Evolutionary conservation across 2,329 filamentous ascomycete species (phyloP).

Genomic region (Fusarium tupiense): DNA sequence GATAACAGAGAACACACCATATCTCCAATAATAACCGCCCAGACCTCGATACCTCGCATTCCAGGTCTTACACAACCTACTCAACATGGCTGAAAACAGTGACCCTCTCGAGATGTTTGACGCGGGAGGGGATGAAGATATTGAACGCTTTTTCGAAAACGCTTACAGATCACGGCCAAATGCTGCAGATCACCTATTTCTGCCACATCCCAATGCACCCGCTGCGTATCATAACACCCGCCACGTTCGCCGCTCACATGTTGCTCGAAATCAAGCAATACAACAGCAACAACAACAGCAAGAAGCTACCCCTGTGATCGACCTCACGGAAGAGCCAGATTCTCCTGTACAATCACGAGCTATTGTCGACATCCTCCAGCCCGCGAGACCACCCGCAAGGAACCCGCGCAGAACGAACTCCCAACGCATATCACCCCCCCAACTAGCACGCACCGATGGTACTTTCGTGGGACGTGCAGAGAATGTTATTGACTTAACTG

Average conservation of each 20-base stretch:
- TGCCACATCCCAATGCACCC: constrained; percentile 27
- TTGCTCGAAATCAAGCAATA: not conserved
- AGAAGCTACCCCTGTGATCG: constrained; percentile 53
- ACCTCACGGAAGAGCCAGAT: constrained; percentile 62
- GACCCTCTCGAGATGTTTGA: constrained; percentile 34
- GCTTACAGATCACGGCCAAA: not conserved
- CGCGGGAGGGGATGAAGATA: constrained; percentile 33
- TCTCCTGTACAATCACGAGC: constrained; percentile 53
- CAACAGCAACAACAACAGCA: constrained; percentile 14
- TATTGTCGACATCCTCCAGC: constrained; percentile 38
- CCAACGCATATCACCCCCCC: constrained; percentile 53
- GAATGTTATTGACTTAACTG: constrained; percentile 63
- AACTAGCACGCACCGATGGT: constrained; percentile 56
- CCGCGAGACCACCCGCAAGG: constrained; percentile 37
- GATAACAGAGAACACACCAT: not conserved
- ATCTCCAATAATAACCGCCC: not conserved
- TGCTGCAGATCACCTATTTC: constrained; percentile 17
- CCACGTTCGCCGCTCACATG: constrained; percentile 6
- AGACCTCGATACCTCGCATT: not conserved
- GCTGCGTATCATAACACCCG: constrained; percentile 14
- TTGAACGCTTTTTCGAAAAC: constrained; percentile 24
- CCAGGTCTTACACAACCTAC: not conserved
- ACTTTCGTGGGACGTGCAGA: constrained; percentile 50
- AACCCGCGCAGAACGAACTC: constrained; percentile 56
- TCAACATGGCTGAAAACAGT: constrained; percentile 30